These are phyloP conservation scores for Pythium plurisporium DNA, from an alignment of 352 stramenopile genomes.

Conservation along the genomic window DNA sequence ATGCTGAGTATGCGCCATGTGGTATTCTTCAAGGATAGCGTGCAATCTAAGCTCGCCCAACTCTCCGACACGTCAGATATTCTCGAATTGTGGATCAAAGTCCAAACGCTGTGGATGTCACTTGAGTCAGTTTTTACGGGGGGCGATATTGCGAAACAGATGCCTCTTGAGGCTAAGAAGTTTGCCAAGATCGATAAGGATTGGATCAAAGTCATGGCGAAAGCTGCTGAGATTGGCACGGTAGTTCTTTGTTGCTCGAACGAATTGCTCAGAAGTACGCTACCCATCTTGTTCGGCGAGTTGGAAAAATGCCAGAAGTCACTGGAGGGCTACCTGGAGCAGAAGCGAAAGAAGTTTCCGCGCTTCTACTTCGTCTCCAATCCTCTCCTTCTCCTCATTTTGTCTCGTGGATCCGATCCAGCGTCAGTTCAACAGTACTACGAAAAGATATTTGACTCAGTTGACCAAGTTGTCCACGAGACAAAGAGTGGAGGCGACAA, in stretches of 20 bases:
- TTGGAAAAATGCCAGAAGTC: conserved; percentile 78
- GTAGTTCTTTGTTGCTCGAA: conserved; percentile 93
- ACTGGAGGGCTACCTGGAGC: conserved; percentile 78
- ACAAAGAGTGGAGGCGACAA: conserved; percentile 94
- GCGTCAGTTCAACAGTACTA: conserved; percentile 76
- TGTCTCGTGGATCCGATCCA: conserved; percentile 76
- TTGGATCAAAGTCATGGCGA: conserved; percentile 98
- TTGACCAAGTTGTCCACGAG: conserved; percentile 97
- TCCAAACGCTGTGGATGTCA: conserved; percentile 98
- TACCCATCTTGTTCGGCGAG: conserved; percentile 97
- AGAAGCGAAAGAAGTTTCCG: conserved; percentile 79
- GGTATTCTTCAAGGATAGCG: conserved; percentile 93
- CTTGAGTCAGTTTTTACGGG: conserved; percentile 98
- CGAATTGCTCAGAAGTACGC: conserved; percentile 94
- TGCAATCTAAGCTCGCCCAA: conserved; percentile 91
- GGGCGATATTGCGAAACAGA: conserved; percentile 98
- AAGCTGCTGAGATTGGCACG: conserved; percentile 87
- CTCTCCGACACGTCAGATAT: conserved; percentile 97
- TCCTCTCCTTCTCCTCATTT: conserved; percentile 81
- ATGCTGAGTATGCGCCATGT: conserved; percentile 98
- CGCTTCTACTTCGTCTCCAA: conserved; percentile 89
- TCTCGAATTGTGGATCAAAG: conserved; percentile 97
- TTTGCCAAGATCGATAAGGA: conserved; percentile 98
- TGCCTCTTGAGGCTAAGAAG: conserved; percentile 98
- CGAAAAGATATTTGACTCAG: conserved; percentile 88